Evolutionary conservation across 179 eudicot species (phyloP), one percentile per base, ranked within the genome.

Genomic region (Beta lomatogona): DNA sequence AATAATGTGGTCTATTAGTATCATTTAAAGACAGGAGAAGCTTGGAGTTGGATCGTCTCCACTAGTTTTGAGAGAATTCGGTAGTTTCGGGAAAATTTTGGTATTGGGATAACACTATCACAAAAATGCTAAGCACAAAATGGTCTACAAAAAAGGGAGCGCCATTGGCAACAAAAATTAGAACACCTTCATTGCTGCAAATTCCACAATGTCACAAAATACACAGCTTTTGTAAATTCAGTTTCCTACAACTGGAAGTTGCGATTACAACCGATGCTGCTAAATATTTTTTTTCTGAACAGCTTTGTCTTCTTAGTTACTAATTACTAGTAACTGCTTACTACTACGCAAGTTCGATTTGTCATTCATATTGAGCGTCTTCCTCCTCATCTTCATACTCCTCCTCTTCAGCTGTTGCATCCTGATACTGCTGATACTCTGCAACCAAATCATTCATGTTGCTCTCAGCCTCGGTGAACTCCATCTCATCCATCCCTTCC

Each of bases 381-480:
- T 83, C 90, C 52, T 88, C 93, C 74, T 88, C 91, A 19, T 87
- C 93, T 78, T 87, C 90, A 41, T 90, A 88, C 9, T 90, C 93
- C 85, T 88, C 93, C 28, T 25, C 28, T 65, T 90, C 93, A 0
- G 90, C 91, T 0, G 90, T 87, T 18, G 91, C 93, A 83, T 90
- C 93, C 48, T 90, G 93, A 53, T 90, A 90, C 85, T 90, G 93
- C 88, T 88, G 93, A 77, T 90, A 90, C 88, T 90, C 92, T 0
- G 92, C 86, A 71, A 90, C 92, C 87, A 90, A 82, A 82, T 90
- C 91, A 82, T 90, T 90, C 91, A 90, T 90, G 75, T 90, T 90
- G 54, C 88, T 86, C 86, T 86, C 88, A 0, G 88, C 88, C 74
- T 86, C 88, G 2, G 88, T 86, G 53, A 86, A 86, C 79, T 86